Evolutionary conservation across 495 filamentous ascomycete species (phyloP).

Genomic region (Aspergillus biplanus): DNA sequence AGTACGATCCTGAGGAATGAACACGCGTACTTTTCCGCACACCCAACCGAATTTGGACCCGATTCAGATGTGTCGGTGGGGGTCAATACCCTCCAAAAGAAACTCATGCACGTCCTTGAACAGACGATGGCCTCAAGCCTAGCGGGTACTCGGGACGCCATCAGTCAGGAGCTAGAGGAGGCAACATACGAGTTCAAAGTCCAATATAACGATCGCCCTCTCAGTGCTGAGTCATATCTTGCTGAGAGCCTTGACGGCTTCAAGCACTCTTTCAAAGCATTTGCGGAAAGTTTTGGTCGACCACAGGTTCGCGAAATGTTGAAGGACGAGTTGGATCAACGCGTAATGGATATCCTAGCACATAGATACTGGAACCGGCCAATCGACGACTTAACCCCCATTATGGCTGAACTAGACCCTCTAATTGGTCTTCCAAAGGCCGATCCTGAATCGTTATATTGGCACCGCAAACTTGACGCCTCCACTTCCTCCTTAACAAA

Average conservation of each 20-base stretch:
- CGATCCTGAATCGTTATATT: constrained; percentile 81
- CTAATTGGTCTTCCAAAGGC: constrained; percentile 79
- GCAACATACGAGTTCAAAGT: constrained; percentile 99
- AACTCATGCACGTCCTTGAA: constrained; percentile 95
- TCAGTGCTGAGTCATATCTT: constrained; percentile 94
- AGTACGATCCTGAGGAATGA: constrained; percentile 86
- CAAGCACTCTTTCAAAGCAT: constrained; percentile 96
- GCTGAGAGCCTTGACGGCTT: constrained; percentile 93
- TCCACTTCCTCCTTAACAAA: constrained; percentile 89
- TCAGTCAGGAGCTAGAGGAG: constrained; percentile 94
- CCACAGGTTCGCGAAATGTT: constrained; percentile 86
- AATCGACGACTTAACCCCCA: constrained; percentile 69
- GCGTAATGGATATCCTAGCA: constrained; percentile 92
- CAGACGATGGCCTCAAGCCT: constrained; percentile 94
- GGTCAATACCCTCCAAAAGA: constrained; percentile 85
- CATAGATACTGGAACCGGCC: constrained; percentile 98
- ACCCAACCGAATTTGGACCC: constrained; percentile 78
- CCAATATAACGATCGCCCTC: constrained; percentile 94
- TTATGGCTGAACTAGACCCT: constrained; percentile 68
- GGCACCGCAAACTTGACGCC: constrained; percentile 93
- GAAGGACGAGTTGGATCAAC: constrained; percentile 91
- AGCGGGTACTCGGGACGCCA: constrained; percentile 83
- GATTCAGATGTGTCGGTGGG: constrained; percentile 75
- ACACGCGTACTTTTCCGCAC: constrained; percentile 80
- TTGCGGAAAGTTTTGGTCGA: constrained; percentile 86